Base-by-base conservation (phyloP, 257 asterid species). In the Orobanche coerulescens region DNA sequence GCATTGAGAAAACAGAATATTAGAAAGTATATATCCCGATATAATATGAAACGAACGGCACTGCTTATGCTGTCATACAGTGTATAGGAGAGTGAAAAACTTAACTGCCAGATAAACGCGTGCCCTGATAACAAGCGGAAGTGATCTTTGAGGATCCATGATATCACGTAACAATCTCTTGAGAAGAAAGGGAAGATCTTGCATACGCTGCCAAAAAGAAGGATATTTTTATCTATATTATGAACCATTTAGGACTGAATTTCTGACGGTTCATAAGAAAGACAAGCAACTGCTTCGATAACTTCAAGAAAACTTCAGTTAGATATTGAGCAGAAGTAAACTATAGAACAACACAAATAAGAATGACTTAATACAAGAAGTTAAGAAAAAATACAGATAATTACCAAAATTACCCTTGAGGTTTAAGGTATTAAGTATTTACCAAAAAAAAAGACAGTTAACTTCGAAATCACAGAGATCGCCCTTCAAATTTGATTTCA, bases 21-120 rank as follows among this genome's bases (percentile, higher is more conserved):
- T 42, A 49, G 44, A 54, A 18, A 36, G 62, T n/a, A 55, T 26
- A 57, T 14, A 49, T 42, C 37, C 62, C 0, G 10, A 24, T 42
- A 18, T 12, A 58, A 64, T 25, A 42, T 39, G 59, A 61, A 25
- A 19, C 51, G 54, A 58, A 44, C 19, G 47, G 58, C 34, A 13
- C 28, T 59, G 22, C 34, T 57, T 64, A 49, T 42, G 22, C 1
- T 14, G 49, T 14, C 49, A 42, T 20, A 26, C 6, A 43, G 63
- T 20, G n/a, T 47, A 43, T 58, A 61, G 63, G 64, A 57, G 44
- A 42, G 73, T 9, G 51, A 47, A 43, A 15, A 50, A 89, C 96
- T 88, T 84, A 82, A 93, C 98, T 77, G 96, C 97, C 87, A 89
- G 73, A 76, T 64, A 86, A 67, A 93, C 84, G 24, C 98, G 92